Conservation (phyloP, 345 rosid species). For the Rhodamnia rubescens region DNA sequence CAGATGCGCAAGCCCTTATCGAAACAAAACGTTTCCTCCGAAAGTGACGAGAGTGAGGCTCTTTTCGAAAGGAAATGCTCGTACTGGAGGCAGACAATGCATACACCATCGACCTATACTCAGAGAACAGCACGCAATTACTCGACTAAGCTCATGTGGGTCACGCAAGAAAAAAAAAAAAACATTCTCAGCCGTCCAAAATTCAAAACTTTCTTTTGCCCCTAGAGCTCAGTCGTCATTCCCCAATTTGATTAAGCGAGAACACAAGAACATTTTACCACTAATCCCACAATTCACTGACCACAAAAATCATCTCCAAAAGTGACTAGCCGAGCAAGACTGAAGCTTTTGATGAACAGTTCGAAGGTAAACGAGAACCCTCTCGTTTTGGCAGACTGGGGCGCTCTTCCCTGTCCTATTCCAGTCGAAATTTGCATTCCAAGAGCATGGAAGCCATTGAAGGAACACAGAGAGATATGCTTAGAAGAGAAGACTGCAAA, state of each 20-base stretch:
- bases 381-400: not conserved
- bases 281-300: not conserved
- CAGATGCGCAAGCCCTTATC: slow-evolving; percentile 28
- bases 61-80: slow-evolving; percentile 24
- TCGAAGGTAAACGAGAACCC: not conserved
- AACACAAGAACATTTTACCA: not conserved
- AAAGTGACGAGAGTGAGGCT: slow-evolving; percentile 5
- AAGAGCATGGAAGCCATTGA: not conserved
- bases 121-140: not conserved
- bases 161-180: not conserved
- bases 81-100: slow-evolving; percentile 37
- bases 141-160: not conserved
- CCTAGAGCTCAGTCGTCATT: not conserved
- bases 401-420: not conserved
- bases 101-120: slow-evolving; percentile 52
- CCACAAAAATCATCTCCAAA: not conserved
- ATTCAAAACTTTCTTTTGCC: not conserved
- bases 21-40: slow-evolving; percentile 10
- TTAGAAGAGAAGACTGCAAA: not conserved
- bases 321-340: not conserved
- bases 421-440: not conserved
- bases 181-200: not conserved
- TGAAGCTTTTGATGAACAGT: not conserved
- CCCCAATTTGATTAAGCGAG: not conserved
- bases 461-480: not conserved